Evolutionary conservation across 2,329 filamentous ascomycete genomes (phyloP).

Genomic region (Phialocephala subalpina): DNA sequence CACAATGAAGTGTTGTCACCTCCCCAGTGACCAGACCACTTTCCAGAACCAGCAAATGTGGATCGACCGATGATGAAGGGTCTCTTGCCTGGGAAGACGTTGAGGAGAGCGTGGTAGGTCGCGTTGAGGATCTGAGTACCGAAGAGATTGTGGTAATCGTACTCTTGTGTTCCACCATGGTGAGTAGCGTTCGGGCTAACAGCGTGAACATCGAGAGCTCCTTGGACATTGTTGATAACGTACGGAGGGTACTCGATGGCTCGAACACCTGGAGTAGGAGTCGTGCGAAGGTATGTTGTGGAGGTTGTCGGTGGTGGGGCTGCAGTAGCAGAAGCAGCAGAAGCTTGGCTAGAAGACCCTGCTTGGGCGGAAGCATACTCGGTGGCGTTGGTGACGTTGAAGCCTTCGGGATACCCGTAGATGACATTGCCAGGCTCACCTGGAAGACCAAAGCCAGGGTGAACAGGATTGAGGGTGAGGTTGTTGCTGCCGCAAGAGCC

Average conservation of each 20-base stretch:
- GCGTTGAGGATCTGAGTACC: constrained; percentile 79
- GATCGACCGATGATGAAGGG: constrained; percentile 87
- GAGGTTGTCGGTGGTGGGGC: constrained; percentile 41
- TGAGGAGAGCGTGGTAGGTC: constrained; percentile 61
- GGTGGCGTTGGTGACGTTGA: constrained; percentile 72
- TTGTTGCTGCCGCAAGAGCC: constrained; percentile 75
- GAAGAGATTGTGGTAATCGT: constrained; percentile 84
- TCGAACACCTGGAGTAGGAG: constrained; percentile 67
- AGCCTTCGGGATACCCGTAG: constrained; percentile 72
- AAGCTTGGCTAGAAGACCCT: constrained; percentile 58
- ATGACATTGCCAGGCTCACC: constrained; percentile 69
- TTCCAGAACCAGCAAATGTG: constrained; percentile 80
- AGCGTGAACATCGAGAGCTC: constrained; percentile 76
- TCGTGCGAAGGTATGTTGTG: constrained; percentile 62
- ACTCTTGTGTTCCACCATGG: constrained; percentile 75
- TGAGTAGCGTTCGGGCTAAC: constrained; percentile 82
- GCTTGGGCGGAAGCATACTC: constrained; percentile 69
- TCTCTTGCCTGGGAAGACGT: constrained; percentile 63
- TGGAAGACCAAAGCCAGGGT: constrained; percentile 70
- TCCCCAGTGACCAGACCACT: constrained; percentile 83
- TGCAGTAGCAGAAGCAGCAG: constrained; percentile 44
- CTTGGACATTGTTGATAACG: constrained; percentile 76
- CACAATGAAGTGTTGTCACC: constrained; percentile 78
- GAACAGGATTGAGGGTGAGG: constrained; percentile 71
- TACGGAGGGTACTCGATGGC: constrained; percentile 80